A percentile compares a stretch with the other conserved stretches of the same genome.
phyloP scores from a whole-genome alignment of 2,329 filamentous ascomycete genomes.

The Fusarium sp. region DNA sequence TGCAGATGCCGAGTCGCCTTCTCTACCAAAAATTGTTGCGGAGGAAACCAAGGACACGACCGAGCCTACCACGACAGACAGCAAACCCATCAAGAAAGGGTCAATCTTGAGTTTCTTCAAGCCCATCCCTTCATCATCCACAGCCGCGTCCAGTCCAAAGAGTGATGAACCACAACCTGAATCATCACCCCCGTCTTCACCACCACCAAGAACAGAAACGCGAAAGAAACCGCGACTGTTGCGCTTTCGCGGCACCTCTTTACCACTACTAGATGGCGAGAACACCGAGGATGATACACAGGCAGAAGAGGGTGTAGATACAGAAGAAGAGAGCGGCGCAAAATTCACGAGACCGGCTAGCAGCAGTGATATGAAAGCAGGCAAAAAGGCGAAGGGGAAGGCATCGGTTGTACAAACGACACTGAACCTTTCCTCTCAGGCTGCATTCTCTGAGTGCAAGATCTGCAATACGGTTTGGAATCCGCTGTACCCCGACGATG shows the following conservation, averaged over 20 bases:
- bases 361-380: constrained; percentile 30
- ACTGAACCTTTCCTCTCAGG: constrained; percentile 58
- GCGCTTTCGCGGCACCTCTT: constrained; percentile 45
- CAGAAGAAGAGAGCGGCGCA: not conserved
- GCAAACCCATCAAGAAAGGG: constrained; percentile 42
- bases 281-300: constrained; percentile 6
- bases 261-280: constrained; percentile 21
- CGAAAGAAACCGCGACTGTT: constrained; percentile 49
- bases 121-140: constrained; percentile 42
- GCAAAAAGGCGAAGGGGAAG: constrained; percentile 40
- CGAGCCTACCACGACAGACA: not conserved
- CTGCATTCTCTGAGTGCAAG: constrained; percentile 59
- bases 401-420: constrained; percentile 56
- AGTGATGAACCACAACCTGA: constrained; percentile 30
- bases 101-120: constrained; percentile 60
- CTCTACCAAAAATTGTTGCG: not conserved
- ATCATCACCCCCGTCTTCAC: constrained; percentile 44
- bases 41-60: not conserved
- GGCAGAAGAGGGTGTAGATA: not conserved
- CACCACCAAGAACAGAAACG: constrained; percentile 8
- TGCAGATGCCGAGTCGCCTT: not conserved
- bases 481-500: constrained; percentile 58
- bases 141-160: constrained; percentile 24
- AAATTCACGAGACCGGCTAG: not conserved
- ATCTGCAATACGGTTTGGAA: constrained; percentile 60